Evolutionary conservation across 2,329 filamentous ascomycete genomes (phyloP).

Genomic region (Pestalotiopsis sp.): DNA sequence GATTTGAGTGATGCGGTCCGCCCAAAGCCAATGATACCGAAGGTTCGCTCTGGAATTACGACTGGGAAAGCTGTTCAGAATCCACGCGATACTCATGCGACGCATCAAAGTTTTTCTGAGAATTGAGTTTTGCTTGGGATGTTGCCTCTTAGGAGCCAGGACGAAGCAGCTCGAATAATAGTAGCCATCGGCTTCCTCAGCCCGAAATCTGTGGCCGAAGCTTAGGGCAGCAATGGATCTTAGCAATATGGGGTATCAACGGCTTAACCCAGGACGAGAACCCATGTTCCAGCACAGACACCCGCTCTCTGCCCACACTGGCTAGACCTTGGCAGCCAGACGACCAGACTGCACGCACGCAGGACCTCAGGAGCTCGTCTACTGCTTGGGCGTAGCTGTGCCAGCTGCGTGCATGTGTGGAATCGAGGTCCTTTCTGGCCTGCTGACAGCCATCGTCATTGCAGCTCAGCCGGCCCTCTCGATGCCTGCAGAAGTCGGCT

Average conservation of each 20-base stretch:
- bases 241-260: conserved; percentile 11
- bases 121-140: not conserved
- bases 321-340: not conserved
- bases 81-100: not conserved
- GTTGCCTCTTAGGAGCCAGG: not conserved
- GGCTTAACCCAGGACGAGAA: conserved; percentile 5
- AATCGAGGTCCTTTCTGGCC: not conserved
- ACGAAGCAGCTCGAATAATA: not conserved
- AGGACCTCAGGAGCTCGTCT: not conserved
- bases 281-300: not conserved
- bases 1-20: not conserved
- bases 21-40: not conserved
- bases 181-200: not conserved
- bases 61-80: not conserved
- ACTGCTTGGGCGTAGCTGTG: not conserved
- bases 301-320: not conserved
- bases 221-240: conserved; percentile 8
- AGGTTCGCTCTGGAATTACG: not conserved
- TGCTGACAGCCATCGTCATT: conserved; percentile 9
- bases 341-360: not conserved
- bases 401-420: not conserved
- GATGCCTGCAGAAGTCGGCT: conserved; percentile 3
- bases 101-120: not conserved
- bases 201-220: not conserved
- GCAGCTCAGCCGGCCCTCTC: conserved; percentile 1